Evolutionary conservation across 495 filamentous ascomycete genomes (phyloP), one percentile per base, ranked within the genome.

Genomic region (Hyphodiscus hymeniophilus): DNA sequence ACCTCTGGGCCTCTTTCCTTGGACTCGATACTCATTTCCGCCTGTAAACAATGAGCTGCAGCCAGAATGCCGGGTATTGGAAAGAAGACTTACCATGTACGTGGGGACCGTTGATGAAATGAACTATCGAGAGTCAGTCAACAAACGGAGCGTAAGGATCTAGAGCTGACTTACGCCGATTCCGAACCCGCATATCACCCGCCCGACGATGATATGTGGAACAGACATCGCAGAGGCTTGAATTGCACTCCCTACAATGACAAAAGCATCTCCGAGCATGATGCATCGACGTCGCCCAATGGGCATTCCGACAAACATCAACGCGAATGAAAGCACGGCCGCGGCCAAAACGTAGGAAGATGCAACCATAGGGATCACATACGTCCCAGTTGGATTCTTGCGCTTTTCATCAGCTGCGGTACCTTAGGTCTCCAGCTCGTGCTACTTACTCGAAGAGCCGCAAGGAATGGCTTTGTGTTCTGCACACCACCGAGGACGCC

Each of bases 401-500:
- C 38, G 23, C 30, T 8, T 45, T 5, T 45, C 42, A 31, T 7
- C 26, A 15, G 16, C n/a, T 28, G 18, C 3, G 20, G 7, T 32
- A 13, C 30, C 10, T 30, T 24, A 8, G 22, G 39, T 32, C 15
- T 15, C 6, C 30, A 36, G 16, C n/a, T 8, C 12, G n/a, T 32
- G 28, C 13, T 32, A 38, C 11, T 34, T 45, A 55, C 61, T 46
- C 62, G 51, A 40, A 70, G 59, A 12, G 67, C 65, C 21, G 57
- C 41, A 0, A 55, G 58, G 48, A 64, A 70, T 1, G 63, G 57
- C 5, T 56, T 40, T 2, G 64, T 63, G 11, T 61, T 50, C 17
- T 64, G 62, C 3, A 70, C 58, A 42, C 65, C 66, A 17, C 67
- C 67, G 10, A 70, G 59, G 3, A 68, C 64, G 6, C 67, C 67